A percentile compares a stretch with the other conserved stretches of the same genome.
Evolutionary conservation across 2,329 filamentous ascomycete species (phyloP).

Genomic region (Penicillium nordicum): DNA sequence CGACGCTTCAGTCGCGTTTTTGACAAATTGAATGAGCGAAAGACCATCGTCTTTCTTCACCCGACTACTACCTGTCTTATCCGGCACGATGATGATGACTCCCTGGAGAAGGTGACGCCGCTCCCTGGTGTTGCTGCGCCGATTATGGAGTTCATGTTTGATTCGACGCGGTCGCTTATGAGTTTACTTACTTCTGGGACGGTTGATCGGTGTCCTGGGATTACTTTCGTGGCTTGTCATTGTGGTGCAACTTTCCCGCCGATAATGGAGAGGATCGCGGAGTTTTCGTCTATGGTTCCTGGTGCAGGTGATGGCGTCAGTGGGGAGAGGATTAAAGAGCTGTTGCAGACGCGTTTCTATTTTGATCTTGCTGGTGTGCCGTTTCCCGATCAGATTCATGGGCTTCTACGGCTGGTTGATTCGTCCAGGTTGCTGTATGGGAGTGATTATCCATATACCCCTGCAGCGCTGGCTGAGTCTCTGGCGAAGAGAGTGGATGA

Average conservation of each 20-base stretch:
- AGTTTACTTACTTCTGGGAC: slow-evolving; percentile 24
- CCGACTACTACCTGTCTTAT: slow-evolving; percentile 46
- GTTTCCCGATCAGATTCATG: slow-evolving; percentile 50
- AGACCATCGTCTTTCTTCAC: slow-evolving; percentile 54
- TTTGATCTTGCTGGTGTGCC: slow-evolving; percentile 54
- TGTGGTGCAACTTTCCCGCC: slow-evolving; percentile 34
- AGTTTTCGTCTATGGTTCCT: slow-evolving; percentile 13
- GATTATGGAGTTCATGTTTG: slow-evolving; percentile 30
- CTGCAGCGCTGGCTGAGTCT: slow-evolving; percentile 24
- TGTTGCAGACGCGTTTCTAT: slow-evolving; percentile 43
- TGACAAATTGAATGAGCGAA: slow-evolving; percentile 45
- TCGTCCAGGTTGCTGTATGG: slow-evolving; percentile 51
- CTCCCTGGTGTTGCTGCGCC: slow-evolving; percentile 19
- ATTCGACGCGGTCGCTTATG: slow-evolving; percentile 25
- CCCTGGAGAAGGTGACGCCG: slow-evolving; percentile 12
- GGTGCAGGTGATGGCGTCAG: slow-evolving; percentile 2
- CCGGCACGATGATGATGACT: neutral
- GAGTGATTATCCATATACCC: slow-evolving; percentile 53
- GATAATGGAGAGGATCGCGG: slow-evolving; percentile 20
- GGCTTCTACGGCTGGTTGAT: slow-evolving; percentile 44
- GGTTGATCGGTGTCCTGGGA: slow-evolving; percentile 18
- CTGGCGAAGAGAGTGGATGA: slow-evolving; percentile 43
- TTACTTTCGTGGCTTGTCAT: slow-evolving; percentile 24
- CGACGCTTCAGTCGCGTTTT: slow-evolving; percentile 47
- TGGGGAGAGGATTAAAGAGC: slow-evolving; percentile 12